Conservation (phyloP, 2,329 filamentous ascomycete genomes). For the Aspergillus vadensis region DNA sequence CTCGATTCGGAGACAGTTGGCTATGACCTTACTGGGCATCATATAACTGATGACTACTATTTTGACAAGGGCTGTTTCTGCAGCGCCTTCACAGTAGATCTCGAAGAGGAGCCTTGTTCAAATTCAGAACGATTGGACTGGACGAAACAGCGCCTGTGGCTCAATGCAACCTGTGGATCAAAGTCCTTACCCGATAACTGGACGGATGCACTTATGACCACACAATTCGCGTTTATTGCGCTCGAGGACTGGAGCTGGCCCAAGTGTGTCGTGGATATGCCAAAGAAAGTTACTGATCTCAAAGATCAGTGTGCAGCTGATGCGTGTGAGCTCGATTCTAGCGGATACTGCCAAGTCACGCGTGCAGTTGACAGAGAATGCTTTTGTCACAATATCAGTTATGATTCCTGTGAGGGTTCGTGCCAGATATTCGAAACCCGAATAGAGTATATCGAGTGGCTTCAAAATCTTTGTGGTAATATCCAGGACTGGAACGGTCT, state of each 20-base stretch:
- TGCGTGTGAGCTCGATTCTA: conserved; percentile 6
- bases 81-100: conserved; percentile 1
- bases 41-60: neutral
- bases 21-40: neutral
- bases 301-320: conserved; percentile 4
- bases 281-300: neutral
- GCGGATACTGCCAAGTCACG: conserved; percentile 3
- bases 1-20: conserved; percentile 10
- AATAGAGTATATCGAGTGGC: conserved; percentile 10
- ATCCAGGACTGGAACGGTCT: conserved; percentile 7
- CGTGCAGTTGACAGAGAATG: conserved; percentile 9
- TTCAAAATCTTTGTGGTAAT: conserved; percentile 6
- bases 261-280: conserved; percentile 6
- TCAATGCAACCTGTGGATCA: conserved; percentile 4
- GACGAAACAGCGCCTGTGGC: conserved; percentile 13
- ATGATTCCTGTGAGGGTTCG: conserved; percentile 5
- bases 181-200: conserved; percentile 4
- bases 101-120: neutral
- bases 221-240: conserved; percentile 4
- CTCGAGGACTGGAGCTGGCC: conserved; percentile 11
- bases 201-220: conserved; percentile 6
- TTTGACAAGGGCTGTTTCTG: conserved; percentile 14
- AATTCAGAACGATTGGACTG: neutral
- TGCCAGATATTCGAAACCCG: conserved; percentile 10
- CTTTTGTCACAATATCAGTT: conserved; percentile 10